phyloP scores from a whole-genome alignment of 257 asterid genomes.

The Lantana camara region DNA sequence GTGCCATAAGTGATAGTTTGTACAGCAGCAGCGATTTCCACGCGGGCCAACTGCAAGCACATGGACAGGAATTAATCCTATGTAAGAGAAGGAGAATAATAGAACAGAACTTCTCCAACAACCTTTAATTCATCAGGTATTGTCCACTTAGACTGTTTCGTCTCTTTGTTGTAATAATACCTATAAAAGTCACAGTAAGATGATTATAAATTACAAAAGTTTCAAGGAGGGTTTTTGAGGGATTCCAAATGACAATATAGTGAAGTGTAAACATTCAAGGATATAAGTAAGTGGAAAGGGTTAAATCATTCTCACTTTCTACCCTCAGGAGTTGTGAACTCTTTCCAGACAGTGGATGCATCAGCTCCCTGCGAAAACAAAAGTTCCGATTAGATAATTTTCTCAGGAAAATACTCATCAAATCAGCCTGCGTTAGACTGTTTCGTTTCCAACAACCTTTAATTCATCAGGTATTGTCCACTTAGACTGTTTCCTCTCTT shows the following conservation, averaged over 20 bases:
- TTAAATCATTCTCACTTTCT: conserved; percentile 68
- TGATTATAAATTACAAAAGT: conserved; percentile 21
- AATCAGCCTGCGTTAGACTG: no score
- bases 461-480: conserved; percentile 97
- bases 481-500: conserved; percentile 89
- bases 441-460: no score
- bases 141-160: conserved; percentile 93
- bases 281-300: conserved; percentile 11
- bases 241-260: conserved; percentile 2
- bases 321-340: conserved; percentile 94
- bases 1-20: conserved; percentile 42
- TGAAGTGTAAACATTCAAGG: not conserved
- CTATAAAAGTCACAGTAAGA: conserved; percentile 43
- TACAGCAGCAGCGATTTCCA: conserved; percentile 56
- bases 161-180: conserved; percentile 95
- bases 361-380: conserved; percentile 80
- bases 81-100: conserved; percentile 14
- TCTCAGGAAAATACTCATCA: conserved; percentile 9
- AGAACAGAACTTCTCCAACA: conserved; percentile 12
- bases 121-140: conserved; percentile 97
- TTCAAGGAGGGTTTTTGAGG: conserved; percentile 15
- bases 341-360: conserved; percentile 98
- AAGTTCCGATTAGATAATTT: conserved; percentile 7
- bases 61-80: conserved; percentile 35
- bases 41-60: conserved; percentile 85